Percentiles rank a stretch among this genome's conserved stretches.
Conservation (phyloP, 225 moss, liverwort and hornwort species). For the Pseudisothecium myosuroides region DNA sequence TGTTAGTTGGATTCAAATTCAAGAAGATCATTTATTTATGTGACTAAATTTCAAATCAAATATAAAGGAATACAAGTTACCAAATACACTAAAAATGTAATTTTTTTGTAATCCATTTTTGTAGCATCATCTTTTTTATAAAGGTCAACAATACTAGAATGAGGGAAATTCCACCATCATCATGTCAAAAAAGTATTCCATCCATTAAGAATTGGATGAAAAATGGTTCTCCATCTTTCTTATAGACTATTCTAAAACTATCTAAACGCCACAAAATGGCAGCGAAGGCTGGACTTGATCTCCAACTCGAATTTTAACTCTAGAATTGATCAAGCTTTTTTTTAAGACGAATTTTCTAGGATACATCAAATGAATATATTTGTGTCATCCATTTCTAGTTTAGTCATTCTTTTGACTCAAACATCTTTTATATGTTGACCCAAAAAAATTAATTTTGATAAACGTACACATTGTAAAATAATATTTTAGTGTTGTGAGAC, state of each 20-base stretch:
- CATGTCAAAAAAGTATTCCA: fast-evolving
- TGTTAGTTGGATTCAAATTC: neutral
- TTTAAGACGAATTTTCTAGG: too few species aligned
- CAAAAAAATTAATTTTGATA: too few species aligned
- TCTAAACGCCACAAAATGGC: neutral
- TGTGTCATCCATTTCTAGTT: too few species aligned
- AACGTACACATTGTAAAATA: too few species aligned
- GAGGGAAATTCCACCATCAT: neutral
- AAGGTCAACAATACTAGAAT: neutral
- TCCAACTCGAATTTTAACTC: too few species aligned
- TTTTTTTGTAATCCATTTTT: neutral
- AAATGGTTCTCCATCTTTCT: fast-evolving
- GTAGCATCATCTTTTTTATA: neutral
- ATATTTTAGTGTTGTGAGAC: too few species aligned
- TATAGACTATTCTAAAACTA: neutral
- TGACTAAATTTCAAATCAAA: neutral
- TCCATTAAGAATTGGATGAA: neutral
- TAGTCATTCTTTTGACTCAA: too few species aligned
- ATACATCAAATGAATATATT: too few species aligned
- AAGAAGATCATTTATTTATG: neutral
- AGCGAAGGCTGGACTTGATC: fast-evolving
- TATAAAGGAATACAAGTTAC: neutral
- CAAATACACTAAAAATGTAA: neutral
- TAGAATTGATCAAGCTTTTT: too few species aligned
- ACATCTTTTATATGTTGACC: fast-evolving